phyloP scores from a whole-genome alignment of 1,139 yeast genomes.

The Meyerozyma sp. region DNA sequence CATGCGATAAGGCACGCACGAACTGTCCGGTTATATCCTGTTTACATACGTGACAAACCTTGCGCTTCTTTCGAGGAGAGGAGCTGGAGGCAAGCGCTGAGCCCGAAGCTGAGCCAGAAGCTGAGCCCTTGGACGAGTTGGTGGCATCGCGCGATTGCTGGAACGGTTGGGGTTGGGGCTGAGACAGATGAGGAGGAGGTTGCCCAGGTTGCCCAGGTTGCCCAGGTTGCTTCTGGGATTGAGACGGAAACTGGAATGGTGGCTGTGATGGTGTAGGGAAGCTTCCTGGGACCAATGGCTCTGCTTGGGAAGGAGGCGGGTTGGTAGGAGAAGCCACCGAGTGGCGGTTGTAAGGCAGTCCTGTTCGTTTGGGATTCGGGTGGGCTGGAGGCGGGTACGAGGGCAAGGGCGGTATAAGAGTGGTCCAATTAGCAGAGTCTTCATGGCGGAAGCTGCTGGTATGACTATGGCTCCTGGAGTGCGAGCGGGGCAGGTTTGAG shows the following conservation, averaged over 20 bases:
- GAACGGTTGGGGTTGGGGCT: not conserved
- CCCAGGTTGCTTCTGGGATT: not conserved
- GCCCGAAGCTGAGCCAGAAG: not conserved
- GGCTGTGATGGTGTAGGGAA: slow-evolving; percentile 1
- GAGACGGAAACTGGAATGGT: not conserved
- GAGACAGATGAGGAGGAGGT: not conserved
- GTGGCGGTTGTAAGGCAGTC: slow-evolving; percentile 9
- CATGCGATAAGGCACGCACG: slow-evolving; percentile 75
- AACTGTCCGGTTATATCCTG: slow-evolving; percentile 71
- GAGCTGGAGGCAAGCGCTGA: not conserved
- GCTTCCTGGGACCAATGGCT: slow-evolving; percentile 2
- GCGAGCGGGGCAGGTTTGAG: not conserved
- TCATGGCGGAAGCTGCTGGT: slow-evolving; percentile 3
- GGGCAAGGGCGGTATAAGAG: slow-evolving; percentile 26
- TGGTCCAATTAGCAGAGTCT: slow-evolving; percentile 16
- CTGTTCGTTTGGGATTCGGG: slow-evolving; percentile 1
- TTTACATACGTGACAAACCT: slow-evolving; percentile 59
- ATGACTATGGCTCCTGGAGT: slow-evolving; percentile 9
- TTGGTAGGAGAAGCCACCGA: slow-evolving; percentile 9
- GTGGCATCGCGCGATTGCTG: not conserved
- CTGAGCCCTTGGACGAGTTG: not conserved
- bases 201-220: too few species aligned
- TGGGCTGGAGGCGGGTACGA: slow-evolving; percentile 9
- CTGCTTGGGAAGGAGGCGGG: slow-evolving; percentile 1
- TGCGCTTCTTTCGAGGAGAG: slow-evolving; percentile 19